Evolutionary conservation across 2,329 filamentous ascomycete genomes (phyloP), one percentile per base, ranked within the genome.

Genomic region (Neonectria coccinea): DNA sequence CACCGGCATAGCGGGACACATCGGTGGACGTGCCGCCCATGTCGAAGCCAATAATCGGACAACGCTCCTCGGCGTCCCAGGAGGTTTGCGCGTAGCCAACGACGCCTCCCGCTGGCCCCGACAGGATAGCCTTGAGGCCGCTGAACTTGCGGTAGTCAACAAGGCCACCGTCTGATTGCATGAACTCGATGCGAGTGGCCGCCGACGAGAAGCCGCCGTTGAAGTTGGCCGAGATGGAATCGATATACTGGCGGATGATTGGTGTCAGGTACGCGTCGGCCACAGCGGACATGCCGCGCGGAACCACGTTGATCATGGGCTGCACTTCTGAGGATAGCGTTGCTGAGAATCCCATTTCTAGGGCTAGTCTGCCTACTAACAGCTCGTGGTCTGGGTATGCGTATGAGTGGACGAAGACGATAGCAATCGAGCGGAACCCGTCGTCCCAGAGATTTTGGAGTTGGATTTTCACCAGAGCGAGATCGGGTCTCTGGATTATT

Each of bases 11-110:
- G 48, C 90, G 80, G 39, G 88, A 90, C 14, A 92, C 89, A 72
- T 93, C 90, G 2, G 90, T 93, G 56, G 87, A 90, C 2, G 90
- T 92, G 11, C 90, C 91, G 7, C 90, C 73, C 70, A 68, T 55
- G 25, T 55, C 52, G 39, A 55, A 55, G 25, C 52, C 52, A 20
- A 55, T 55, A 20, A 55, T 44, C 39, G 31, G 2, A 31, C 31
- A 18, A 5, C 39, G 36, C 18, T 47, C 27, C 25, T 57, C 29
- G 27, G 25, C 18, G n/a, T 57, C 52, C 52, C 7, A 41, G 11
- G 10, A 36, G 4, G 60, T 52, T 22, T 48, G 31, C 14, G 33
- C 16, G 8, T 50, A 47, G 27, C 39, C 52, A 16, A 55, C 52
- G 22, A 55, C 52, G 14, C 52, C 52, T 27, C 36, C 52, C 5